Base-by-base conservation (phyloP, 345 rosid genomes). In the Syzygium jambos region DNA sequence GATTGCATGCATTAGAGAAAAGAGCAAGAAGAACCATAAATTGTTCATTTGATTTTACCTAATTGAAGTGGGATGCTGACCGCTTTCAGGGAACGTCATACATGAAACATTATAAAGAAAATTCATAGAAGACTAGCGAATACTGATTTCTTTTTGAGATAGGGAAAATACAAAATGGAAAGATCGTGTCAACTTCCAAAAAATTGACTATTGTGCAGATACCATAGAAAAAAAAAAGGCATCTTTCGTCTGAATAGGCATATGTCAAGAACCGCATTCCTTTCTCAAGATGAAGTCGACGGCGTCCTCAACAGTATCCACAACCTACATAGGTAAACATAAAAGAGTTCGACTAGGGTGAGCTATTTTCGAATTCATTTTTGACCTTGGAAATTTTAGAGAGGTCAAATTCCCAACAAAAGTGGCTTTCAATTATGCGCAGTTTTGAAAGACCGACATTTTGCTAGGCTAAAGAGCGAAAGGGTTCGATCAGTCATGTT, bases 291-390 rank as follows among this genome's bases (percentile, higher is more conserved):
- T 94, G 86, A 90, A 94, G 86, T 95, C 95, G 68, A 97, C 96
- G 7, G 96, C 96, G 25, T 97, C 98, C 90, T 95, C 98, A 5
- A 94, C 95, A 0, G 95, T 93, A 92, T 95, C 92, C 87, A 96
- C 95, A 41, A 97, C 99, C 98, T 97, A 92, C 90, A 91, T 51
- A 52, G 87, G 85, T 63, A 88, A 52, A 54, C 55, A n/a, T 77
- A 9, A 46, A 57, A 34, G 46, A 68, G 49, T 73, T 73, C 27
- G 21, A 68, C 10, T 9, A 10, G 25, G 49, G 6, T 73, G 7
- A 68, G 23, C 23, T 0, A 7, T 9, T 34, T 19, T 73, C 25
- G 7, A 4, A 73, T 10, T 6, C 80, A 38, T 12, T 73, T 5
- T 25, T 57, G 11, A 57, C 12, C 65, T 25, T 2, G 14, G 14